Conservation (phyloP, 495 filamentous ascomycete genomes). For the Thozetella sp. region DNA sequence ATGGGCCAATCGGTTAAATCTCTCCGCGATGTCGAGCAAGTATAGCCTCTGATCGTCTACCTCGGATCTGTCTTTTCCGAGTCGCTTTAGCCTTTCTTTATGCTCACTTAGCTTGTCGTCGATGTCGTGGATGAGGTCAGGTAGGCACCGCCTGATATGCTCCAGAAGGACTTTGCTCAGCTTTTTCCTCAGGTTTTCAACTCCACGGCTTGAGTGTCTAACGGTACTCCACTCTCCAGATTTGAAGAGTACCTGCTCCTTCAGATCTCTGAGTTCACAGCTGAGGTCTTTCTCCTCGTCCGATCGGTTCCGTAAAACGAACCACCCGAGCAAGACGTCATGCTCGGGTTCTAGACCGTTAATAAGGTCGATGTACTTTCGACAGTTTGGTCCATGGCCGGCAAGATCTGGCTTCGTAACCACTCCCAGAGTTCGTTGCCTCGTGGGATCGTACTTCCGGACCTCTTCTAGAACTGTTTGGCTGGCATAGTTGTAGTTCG, state of each 20-base stretch:
- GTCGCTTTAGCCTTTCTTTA: conserved; percentile 15
- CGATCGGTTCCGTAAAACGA: conserved; percentile 63
- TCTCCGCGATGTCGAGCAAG: conserved; percentile 22
- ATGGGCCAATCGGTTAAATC: conserved; percentile 25
- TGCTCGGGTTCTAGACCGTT: conserved; percentile 14
- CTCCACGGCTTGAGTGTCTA: conserved; percentile 20
- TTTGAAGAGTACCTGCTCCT: conserved; percentile 43
- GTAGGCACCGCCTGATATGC: conserved; percentile 26
- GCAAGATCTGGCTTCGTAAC: conserved; percentile 36
- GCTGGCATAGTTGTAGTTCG: conserved; percentile 48
- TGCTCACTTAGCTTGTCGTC: conserved; percentile 13
- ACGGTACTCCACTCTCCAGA: conserved; percentile 36
- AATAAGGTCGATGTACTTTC: conserved; percentile 12
- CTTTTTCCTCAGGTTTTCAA: conserved; percentile 27
- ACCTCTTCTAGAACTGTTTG: conserved; percentile 48
- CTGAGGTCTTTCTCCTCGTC: conserved; percentile 36
- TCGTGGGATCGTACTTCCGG: conserved; percentile 39
- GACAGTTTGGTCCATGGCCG: conserved; percentile 8
- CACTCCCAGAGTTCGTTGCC: conserved; percentile 57
- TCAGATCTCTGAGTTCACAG: conserved; percentile 30
- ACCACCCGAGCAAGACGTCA: conserved; percentile 50
- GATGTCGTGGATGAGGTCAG: conserved; percentile 25
- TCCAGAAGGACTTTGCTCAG: conserved; percentile 29
- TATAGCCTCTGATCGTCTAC: conserved; percentile 23
- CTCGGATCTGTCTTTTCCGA: conserved; percentile 23